Conservation (phyloP, 192 early-diverging fungal species). For the Entomortierella beljakovae region DNA sequence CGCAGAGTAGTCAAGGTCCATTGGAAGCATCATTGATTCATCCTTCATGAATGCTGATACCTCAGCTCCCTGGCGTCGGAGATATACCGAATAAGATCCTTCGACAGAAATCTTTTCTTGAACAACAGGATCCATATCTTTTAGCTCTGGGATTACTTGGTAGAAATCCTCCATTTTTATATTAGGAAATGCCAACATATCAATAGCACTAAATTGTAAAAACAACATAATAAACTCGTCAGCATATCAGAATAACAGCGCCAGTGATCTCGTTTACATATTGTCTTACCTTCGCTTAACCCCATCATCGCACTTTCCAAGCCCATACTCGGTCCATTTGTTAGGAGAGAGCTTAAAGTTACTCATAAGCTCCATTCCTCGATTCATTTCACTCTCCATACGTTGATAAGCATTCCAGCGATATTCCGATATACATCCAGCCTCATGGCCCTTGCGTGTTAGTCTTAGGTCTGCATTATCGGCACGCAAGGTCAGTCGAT, state of each 20-base stretch:
- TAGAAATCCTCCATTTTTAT: slow-evolving; percentile 58
- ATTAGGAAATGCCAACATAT: slow-evolving; percentile 60
- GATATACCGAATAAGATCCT: slow-evolving; percentile 74
- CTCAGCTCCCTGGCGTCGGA: slow-evolving; percentile 73
- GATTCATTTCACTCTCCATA: slow-evolving; percentile 58
- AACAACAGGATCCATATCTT: slow-evolving; percentile 61
- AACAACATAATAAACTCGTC: too few species aligned
- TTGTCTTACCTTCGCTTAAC: slow-evolving; percentile 49
- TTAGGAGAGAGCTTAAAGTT: slow-evolving; percentile 60
- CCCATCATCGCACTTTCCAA: slow-evolving; percentile 54
- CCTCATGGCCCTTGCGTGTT: slow-evolving; percentile 73
- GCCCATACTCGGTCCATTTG: slow-evolving; percentile 63
- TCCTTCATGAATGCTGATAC: slow-evolving; percentile 73
- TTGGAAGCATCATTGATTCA: slow-evolving; percentile 70
- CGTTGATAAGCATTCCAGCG: slow-evolving; percentile 58
- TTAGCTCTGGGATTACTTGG: slow-evolving; percentile 67
- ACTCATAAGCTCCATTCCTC: slow-evolving; percentile 62
- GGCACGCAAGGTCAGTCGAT: slow-evolving; percentile 77
- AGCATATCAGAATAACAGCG: too few species aligned
- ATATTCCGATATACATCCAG: slow-evolving; percentile 61
- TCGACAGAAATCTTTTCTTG: slow-evolving; percentile 69
- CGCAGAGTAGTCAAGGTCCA: slow-evolving; percentile 72
- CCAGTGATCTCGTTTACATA: too few species aligned
- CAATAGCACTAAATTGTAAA: slow-evolving; percentile 64
- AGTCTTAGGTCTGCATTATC: slow-evolving; percentile 85